phyloP scores from a whole-genome alignment of 306 rosid genomes.

The Argentina anserina region DNA sequence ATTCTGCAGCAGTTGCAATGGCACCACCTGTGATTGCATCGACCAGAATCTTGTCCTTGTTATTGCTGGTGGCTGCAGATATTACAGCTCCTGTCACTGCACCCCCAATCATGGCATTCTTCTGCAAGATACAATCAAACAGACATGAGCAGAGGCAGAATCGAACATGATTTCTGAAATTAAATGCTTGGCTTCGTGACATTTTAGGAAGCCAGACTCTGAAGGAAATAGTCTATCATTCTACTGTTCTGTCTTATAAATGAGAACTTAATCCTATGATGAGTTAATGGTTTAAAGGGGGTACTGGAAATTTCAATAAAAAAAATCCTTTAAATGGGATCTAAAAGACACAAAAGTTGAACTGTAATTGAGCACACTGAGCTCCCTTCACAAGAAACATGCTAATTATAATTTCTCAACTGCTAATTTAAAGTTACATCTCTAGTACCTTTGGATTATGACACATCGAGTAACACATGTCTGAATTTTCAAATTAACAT shows the following conservation, averaged over 20 bases:
- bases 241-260: neutral
- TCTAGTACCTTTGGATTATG: neutral
- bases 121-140: conserved; percentile 44
- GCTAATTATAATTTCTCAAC: neutral
- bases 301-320: too few species aligned
- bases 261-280: neutral
- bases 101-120: conserved; percentile 92
- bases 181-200: conserved; percentile 1
- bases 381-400: neutral
- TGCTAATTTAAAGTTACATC: neutral
- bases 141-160: neutral
- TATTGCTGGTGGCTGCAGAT: conserved; percentile 43
- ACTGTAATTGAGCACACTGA: neutral
- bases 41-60: conserved; percentile 46
- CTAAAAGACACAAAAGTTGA: neutral
- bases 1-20: conserved; percentile 82
- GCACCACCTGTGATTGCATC: conserved; percentile 93
- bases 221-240: neutral
- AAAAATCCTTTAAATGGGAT: neutral
- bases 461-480: neutral
- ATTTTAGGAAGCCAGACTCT: neutral
- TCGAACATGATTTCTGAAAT: neutral
- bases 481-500: neutral
- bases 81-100: conserved; percentile 75
- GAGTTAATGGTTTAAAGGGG: neutral